phyloP scores from a whole-genome alignment of 2,329 filamentous ascomycete genomes.

The Fusarium sp. region DNA sequence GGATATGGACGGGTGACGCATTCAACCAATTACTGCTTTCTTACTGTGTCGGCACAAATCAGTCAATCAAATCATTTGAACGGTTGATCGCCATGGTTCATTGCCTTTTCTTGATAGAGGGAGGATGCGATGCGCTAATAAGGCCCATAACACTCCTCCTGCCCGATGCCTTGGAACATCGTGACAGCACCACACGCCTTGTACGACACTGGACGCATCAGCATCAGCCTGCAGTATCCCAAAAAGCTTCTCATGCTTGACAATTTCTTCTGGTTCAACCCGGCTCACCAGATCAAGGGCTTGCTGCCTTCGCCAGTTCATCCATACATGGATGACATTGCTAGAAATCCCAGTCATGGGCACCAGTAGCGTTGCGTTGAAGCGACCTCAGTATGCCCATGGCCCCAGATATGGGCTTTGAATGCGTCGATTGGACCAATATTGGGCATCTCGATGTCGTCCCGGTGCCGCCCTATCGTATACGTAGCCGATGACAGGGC shows the following conservation, averaged over 20 bases:
- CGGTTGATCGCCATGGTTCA: conserved; percentile 32
- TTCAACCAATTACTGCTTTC: conserved; percentile 22
- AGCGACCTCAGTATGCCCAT: conserved; percentile 36
- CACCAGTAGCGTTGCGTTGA: conserved; percentile 33
- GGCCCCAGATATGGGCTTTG: conserved; percentile 36
- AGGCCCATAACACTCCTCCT: conserved; percentile 26
- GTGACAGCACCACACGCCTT: too few relatives aligned
- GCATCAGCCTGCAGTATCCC: background rate
- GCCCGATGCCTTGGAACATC: conserved; percentile 35
- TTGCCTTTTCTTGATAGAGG: conserved; percentile 33
- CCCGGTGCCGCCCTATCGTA: conserved; percentile 42
- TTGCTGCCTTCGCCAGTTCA: background rate
- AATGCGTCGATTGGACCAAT: conserved; percentile 42
- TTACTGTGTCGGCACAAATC: conserved; percentile 31
- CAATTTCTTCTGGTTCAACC: background rate
- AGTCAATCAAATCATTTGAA: conserved; percentile 39
- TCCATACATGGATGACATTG: conserved; percentile 8
- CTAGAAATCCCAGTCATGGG: conserved; percentile 28
- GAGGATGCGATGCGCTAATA: conserved; percentile 36
- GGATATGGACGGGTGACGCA: conserved; percentile 27
- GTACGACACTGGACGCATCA: conserved; percentile 5
- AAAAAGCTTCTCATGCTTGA: background rate
- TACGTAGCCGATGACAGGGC: conserved; percentile 42
- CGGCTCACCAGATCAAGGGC: conserved; percentile 3
- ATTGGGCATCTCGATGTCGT: conserved; percentile 43